Evolutionary conservation across 2,329 filamentous ascomycete species (phyloP).

Genomic region (Monilinia fructicola): DNA sequence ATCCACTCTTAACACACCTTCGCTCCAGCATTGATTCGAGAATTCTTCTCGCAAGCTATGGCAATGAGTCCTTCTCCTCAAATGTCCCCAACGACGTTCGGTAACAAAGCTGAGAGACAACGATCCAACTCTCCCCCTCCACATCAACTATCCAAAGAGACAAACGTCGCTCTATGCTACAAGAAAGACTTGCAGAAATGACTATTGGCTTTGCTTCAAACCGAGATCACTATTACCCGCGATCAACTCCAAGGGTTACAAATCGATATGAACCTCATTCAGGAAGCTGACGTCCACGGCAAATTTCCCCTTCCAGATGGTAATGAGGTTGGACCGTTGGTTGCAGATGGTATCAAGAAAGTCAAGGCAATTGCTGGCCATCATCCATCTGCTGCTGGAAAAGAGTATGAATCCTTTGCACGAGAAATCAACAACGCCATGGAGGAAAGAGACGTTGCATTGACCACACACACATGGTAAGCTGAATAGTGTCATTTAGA

Average conservation of each 20-base stretch:
- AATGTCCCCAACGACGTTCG: constrained; percentile 35
- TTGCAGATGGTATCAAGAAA: constrained; percentile 38
- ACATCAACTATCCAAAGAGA: constrained; percentile 71
- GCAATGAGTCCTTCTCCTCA: constrained; percentile 39
- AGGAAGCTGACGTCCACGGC: constrained; percentile 79
- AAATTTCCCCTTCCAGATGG: constrained; percentile 64
- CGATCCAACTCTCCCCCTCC: constrained; percentile 39
- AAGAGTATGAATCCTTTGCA: constrained; percentile 81
- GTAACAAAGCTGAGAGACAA: constrained; percentile 34
- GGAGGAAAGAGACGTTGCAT: constrained; percentile 80
- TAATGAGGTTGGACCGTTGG: constrained; percentile 43
- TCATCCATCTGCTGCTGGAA: constrained; percentile 64
- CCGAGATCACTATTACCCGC: constrained; percentile 77
- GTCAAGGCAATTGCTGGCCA: constrained; percentile 44
- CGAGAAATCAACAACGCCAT: constrained; percentile 84
- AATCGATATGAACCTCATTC: constrained; percentile 81
- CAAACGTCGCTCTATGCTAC: constrained; percentile 79
- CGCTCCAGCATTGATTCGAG: not conserved
- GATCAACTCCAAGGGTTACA: constrained; percentile 91
- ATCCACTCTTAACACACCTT: not conserved
- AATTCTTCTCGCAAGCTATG: constrained; percentile 25
- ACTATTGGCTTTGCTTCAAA: constrained; percentile 77
- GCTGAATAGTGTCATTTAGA: constrained; percentile 35
- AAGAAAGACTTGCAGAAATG: constrained; percentile 75
- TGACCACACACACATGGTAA: constrained; percentile 78